Conservation (phyloP, 805 yeast species). For the Brettanomyces naardenensis region DNA sequence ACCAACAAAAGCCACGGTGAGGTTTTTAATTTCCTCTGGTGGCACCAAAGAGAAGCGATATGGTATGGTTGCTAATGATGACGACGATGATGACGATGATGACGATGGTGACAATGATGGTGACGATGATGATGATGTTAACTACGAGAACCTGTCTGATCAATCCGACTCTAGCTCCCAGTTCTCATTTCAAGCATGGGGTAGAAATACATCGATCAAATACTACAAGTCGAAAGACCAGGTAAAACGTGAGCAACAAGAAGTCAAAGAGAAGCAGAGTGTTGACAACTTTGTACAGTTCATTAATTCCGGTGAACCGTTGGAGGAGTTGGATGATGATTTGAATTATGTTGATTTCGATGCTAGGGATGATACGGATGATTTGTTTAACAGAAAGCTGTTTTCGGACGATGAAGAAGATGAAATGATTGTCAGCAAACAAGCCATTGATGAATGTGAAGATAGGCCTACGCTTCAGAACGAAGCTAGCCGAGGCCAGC, state of each 20-base stretch:
- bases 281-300: constrained; percentile 15
- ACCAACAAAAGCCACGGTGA: not conserved
- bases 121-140: constrained; percentile 5
- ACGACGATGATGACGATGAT: not conserved
- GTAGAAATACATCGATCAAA: constrained; percentile 29
- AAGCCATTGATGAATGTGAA: not conserved
- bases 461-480: not conserved
- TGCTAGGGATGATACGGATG: constrained; percentile 31
- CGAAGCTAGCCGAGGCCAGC: too few species aligned
- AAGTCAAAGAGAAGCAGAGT: constrained; percentile 9
- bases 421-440: not conserved
- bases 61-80: not conserved
- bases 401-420: constrained; percentile 18
- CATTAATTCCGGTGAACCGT: constrained; percentile 18
- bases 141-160: too few species aligned
- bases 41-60: not conserved
- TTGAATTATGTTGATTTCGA: constrained; percentile 25
- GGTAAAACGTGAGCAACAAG: constrained; percentile 18
- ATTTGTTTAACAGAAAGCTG: constrained; percentile 28
- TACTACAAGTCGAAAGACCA: constrained; percentile 29
- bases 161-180: constrained; percentile 17
- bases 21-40: not conserved
- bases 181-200: constrained; percentile 29
- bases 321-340: constrained; percentile 24
- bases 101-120: constrained; percentile 1